These are phyloP conservation scores for Platanus orientalis DNA, from an alignment of 164 flowering plant genomes.

Conservation along the genomic window DNA sequence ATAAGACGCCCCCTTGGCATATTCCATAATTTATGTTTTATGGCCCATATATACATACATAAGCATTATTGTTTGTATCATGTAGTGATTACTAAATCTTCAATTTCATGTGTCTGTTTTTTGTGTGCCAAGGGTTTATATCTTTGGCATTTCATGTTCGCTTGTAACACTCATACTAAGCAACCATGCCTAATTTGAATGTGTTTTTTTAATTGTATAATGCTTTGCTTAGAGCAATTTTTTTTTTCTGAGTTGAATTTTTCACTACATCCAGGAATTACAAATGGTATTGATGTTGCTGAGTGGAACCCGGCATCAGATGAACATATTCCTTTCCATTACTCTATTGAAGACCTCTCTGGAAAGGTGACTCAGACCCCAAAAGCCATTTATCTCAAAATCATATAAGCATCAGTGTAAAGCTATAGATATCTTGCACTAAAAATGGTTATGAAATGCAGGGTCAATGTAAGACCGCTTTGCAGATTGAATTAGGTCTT, in stretches of 20 bases:
- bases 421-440: not conserved
- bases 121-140: no score
- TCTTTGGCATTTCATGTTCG: no score
- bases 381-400: not conserved
- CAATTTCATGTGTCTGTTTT: no score
- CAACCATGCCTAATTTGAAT: no score
- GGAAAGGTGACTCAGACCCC: constrained; percentile 63
- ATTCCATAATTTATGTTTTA: no score
- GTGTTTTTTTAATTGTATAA: no score
- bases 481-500: constrained; percentile 85
- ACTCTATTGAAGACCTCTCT: constrained; percentile 67
- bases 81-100: no score
- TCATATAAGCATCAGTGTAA: not conserved
- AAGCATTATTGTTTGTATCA: no score
- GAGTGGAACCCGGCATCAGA: constrained; percentile 92
- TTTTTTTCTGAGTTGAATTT: not conserved
- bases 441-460: constrained; percentile 21
- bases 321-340: constrained; percentile 54
- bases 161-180: no score
- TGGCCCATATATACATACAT: no score
- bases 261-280: constrained; percentile 48
- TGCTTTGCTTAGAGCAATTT: no score
- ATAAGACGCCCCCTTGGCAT: no score
- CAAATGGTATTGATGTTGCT: constrained; percentile 74
- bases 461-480: constrained; percentile 75